Conservation (phyloP, 1,284 basidiomycete species). For the Cryptococcus neoformans region DNA sequence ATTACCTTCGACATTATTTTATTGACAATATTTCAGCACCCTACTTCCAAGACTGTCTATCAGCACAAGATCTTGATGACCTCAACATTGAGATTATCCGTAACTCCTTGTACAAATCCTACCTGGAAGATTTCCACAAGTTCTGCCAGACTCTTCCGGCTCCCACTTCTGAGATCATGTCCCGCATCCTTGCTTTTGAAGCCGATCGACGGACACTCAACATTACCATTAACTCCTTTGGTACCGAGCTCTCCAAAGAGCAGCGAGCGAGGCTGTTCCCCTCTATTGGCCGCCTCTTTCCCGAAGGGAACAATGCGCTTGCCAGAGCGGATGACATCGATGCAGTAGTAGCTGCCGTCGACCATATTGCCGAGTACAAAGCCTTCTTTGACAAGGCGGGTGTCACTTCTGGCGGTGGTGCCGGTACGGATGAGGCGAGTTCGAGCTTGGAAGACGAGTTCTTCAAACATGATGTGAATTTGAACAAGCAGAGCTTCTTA, state of each 20-base stretch:
- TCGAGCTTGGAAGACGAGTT: constrained; percentile 83
- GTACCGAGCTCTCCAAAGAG: constrained; percentile 92
- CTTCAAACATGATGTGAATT: constrained; percentile 88
- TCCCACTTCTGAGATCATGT: constrained; percentile 87
- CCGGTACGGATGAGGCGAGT: constrained; percentile 55
- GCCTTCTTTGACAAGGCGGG: constrained; percentile 75
- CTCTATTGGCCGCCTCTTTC: constrained; percentile 86
- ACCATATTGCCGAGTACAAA: constrained; percentile 84
- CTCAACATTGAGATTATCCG: constrained; percentile 99
- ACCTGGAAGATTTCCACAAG: constrained; percentile 94
- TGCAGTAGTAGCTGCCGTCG: constrained; percentile 83
- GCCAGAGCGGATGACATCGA: constrained; percentile 95
- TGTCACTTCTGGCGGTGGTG: constrained; percentile 20
- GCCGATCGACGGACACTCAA: constrained; percentile 96
- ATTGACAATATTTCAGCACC: constrained; percentile 61
- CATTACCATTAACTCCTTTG: constrained; percentile 99
- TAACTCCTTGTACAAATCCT: constrained; percentile 99
- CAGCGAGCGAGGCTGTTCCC: constrained; percentile 96
- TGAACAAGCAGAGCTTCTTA: constrained; percentile 90
- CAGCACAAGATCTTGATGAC: constrained; percentile 94
- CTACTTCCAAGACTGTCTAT: constrained; percentile 95
- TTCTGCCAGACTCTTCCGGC: constrained; percentile 77
- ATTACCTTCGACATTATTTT: neutral
- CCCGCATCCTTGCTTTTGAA: constrained; percentile 86
- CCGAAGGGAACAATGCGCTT: constrained; percentile 91